Percentiles rank a stretch among this genome's conserved stretches.
Conservation (phyloP, 306 rosid genomes). For the Dryas alaskensis region DNA sequence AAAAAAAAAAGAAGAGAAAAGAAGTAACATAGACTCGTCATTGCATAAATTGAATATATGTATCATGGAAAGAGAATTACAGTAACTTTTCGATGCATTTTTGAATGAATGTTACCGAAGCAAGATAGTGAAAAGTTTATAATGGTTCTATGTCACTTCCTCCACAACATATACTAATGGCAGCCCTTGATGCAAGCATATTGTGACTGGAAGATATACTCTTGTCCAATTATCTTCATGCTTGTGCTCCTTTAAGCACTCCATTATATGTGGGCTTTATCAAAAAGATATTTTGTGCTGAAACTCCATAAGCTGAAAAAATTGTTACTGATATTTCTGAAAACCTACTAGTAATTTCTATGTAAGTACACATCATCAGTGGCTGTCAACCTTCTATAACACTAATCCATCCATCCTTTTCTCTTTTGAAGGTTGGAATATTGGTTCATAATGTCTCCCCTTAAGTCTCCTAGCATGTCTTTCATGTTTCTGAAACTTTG, state of each 20-base stretch:
- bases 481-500: background rate
- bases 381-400: background rate
- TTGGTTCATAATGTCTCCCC: too few relatives aligned
- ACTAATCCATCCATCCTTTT: too few relatives aligned
- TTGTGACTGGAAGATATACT: background rate
- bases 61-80: background rate
- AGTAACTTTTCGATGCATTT: background rate
- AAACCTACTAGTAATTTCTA: background rate
- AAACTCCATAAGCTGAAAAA: background rate
- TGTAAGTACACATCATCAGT: background rate
- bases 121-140: background rate
- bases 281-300: background rate
- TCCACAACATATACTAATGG: background rate
- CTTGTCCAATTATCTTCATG: background rate
- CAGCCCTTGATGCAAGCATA: background rate
- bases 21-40: background rate
- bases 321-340: background rate
- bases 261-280: background rate
- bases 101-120: background rate
- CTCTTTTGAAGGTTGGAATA: too few relatives aligned
- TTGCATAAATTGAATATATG: background rate
- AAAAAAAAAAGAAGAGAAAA: background rate
- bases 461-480: background rate
- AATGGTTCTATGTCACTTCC: background rate
- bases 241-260: background rate